Conservation (phyloP, 2,329 filamentous ascomycete genomes). For the Kalmusia sp. region DNA sequence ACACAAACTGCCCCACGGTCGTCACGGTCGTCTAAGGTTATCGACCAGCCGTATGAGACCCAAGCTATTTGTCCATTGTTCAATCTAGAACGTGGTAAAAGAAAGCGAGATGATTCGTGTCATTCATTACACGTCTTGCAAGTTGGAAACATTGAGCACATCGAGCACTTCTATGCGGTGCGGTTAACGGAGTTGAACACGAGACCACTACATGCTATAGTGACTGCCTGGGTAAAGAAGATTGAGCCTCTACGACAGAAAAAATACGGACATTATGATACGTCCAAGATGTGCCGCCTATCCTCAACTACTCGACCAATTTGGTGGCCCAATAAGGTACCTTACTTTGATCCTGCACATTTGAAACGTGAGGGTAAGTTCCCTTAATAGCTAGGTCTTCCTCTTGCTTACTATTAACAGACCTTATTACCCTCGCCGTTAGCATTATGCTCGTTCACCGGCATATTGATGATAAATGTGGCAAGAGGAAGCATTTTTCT, state of each 20-base stretch:
- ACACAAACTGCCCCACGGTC: too few relatives aligned
- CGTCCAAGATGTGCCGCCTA: constrained; percentile 16
- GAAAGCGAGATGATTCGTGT: too few relatives aligned
- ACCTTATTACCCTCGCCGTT: constrained; percentile 33
- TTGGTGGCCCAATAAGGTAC: constrained; percentile 40
- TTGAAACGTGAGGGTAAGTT: constrained; percentile 34
- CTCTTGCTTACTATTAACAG: constrained; percentile 21
- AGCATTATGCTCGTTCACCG: constrained; percentile 39
- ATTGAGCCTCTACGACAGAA: constrained; percentile 33
- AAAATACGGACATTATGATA: constrained; percentile 31
- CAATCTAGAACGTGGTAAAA: too few relatives aligned
- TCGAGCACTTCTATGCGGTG: constrained; percentile 29
- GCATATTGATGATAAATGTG: constrained; percentile 21
- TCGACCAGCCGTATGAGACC: too few relatives aligned
- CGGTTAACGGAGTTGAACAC: constrained; percentile 40
- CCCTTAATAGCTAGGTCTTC: neutral
- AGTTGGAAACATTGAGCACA: constrained; percentile 30
- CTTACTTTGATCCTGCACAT: constrained; percentile 42
- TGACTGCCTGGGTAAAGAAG: constrained; percentile 41
- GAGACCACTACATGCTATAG: constrained; percentile 39
- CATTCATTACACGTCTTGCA: too few relatives aligned
- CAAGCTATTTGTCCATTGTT: too few relatives aligned
- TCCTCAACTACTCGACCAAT: constrained; percentile 13
- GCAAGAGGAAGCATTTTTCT: constrained; percentile 25
- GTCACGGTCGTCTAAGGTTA: too few relatives aligned